Percentiles rank a stretch among this genome's conserved stretches.
phyloP scores from a whole-genome alignment of 169 alveolate genomes.

The Theileria parva region DNA sequence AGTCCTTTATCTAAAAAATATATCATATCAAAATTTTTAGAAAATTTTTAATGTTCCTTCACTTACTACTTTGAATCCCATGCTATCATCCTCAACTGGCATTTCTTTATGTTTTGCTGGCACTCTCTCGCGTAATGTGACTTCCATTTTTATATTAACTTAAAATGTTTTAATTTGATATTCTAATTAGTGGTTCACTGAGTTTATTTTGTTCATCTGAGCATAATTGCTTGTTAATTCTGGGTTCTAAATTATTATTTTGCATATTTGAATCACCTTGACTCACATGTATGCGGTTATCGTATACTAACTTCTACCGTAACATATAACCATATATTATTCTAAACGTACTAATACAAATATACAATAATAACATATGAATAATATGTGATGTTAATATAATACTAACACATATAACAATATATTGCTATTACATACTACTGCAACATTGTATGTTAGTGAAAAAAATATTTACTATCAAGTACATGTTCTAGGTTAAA shows the following conservation, averaged over 20 bases:
- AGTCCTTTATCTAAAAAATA: conserved; percentile 39
- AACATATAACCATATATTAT: too few relatives aligned
- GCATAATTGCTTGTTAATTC: too few relatives aligned
- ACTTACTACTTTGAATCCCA: conserved; percentile 51
- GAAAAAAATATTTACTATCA: conserved; percentile 51
- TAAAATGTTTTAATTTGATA: not conserved
- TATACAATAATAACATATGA: not conserved
- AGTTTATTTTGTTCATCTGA: not conserved
- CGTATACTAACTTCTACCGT: too few relatives aligned
- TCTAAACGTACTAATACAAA: not conserved
- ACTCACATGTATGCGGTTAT: too few relatives aligned
- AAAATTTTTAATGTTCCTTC: too few relatives aligned
- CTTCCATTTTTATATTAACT: not conserved
- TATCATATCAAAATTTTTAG: too few relatives aligned
- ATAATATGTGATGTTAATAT: not conserved
- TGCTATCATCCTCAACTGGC: conserved; percentile 27
- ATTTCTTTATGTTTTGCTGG: not conserved
- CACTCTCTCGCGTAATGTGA: not conserved
- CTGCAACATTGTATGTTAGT: conserved; percentile 23
- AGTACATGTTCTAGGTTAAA: conserved; percentile 68
- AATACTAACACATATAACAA: not conserved
- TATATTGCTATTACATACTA: not conserved
- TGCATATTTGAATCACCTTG: too few relatives aligned
- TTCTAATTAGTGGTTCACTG: not conserved
- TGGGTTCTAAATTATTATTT: too few relatives aligned